Base-by-base conservation (phyloP, 257 asterid genomes). In the Mitragyna speciosa region DNA sequence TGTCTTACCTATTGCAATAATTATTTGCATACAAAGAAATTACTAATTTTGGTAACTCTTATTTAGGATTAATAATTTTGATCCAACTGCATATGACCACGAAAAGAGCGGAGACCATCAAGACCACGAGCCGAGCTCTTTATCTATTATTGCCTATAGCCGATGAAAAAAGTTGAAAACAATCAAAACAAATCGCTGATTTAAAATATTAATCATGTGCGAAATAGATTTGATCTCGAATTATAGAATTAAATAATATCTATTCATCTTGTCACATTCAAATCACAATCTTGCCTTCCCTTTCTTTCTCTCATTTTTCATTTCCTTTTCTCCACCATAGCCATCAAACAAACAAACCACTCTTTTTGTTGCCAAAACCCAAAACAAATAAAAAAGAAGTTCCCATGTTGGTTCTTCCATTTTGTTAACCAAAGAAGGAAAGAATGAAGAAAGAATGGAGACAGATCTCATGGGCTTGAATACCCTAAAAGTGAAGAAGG, bases 401-500 rank as follows among this genome's bases (percentile, higher is more conserved):
- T 56, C 7, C 4, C 63, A 56, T 24, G 5, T 56, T 16, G 16
- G 16, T 63, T 63, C 69, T 3, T 63, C 30, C 17, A 12, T 26
- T 26, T 26, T 31, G 1, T 8, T 17, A 63, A 36, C 30, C 39
- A n/a, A 22, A 47, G 20, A 71, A 20, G 14, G 51, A 67, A n/a
- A n/a, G n/a, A n/a, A n/a, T n/a, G n/a, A n/a, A n/a, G n/a, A 75
- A 83, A 78, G 48, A 48, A 90, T 91, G 95, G 95, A 91, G 85
- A 88, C 89, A 80, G 94, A 91, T 83, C 90, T 91, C 88, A 87
- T 91, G 96, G 94, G 94, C 19, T 84, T 91, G 90, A 39, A 59
- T 17, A 33, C 76, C 54, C 72, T 52, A 31, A 67, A 56, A 75
- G 86, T 91, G 80, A 91, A 91, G 88, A 87, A 85, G 75, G 96